These are phyloP conservation scores for Plasmopara muralis DNA, from an alignment of 352 stramenopile genomes.

Conservation along the genomic window DNA sequence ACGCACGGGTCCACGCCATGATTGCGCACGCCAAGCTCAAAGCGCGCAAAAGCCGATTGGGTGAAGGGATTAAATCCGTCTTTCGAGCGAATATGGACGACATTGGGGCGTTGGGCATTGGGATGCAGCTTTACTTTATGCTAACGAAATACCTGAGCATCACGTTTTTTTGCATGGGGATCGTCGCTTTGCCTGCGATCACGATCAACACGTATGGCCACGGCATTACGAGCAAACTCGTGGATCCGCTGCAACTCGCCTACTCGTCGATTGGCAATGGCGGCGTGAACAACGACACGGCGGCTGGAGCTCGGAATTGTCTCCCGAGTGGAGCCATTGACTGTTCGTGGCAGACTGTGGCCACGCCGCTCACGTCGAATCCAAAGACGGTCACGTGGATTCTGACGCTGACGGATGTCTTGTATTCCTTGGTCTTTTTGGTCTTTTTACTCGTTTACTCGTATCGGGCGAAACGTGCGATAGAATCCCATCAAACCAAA, in stretches of 20 bases:
- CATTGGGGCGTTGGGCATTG: constrained; percentile 46
- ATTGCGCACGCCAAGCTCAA: constrained; percentile 9
- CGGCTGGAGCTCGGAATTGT: constrained; percentile 23
- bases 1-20: constrained; percentile 22
- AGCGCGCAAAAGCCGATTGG: constrained; percentile 31
- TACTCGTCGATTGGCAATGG: constrained; percentile 42
- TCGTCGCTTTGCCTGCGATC: constrained; percentile 35
- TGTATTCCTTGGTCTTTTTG: constrained; percentile 41
- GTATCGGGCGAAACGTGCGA: constrained; percentile 22
- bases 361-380: constrained; percentile 36
- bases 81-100: constrained; percentile 30
- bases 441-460: constrained; percentile 33
- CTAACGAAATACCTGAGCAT: constrained; percentile 39
- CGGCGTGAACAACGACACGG: constrained; percentile 30
- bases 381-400: constrained; percentile 40
- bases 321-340: constrained; percentile 33
- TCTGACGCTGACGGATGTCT: constrained; percentile 31
- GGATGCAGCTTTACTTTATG: constrained; percentile 59
- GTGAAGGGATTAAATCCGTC: constrained; percentile 27
- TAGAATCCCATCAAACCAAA: constrained; percentile 32
- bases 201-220: constrained; percentile 39
- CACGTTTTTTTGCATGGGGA: constrained; percentile 32
- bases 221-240: constrained; percentile 34
- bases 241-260: constrained; percentile 36
- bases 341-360: constrained; percentile 35